A percentile compares a stretch with the other conserved stretches of the same genome.
These are phyloP conservation scores for Cercophora newfieldiana DNA, from an alignment of 495 filamentous ascomycete genomes.

Conservation along the genomic window DNA sequence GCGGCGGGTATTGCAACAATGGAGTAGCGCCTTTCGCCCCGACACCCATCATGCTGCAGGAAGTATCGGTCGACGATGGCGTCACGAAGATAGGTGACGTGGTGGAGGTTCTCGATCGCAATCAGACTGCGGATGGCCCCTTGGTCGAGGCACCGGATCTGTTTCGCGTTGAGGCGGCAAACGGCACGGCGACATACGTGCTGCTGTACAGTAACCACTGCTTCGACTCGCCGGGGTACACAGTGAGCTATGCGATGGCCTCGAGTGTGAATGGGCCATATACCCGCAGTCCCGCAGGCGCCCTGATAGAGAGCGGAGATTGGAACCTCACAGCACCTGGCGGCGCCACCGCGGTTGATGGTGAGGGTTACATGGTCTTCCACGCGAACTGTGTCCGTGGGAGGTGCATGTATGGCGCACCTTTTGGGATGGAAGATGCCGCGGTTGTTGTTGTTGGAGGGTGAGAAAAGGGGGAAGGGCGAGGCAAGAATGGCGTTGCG, in stretches of 20 bases:
- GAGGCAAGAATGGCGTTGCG: background rate
- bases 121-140: slow-evolving; percentile 52
- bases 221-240: slow-evolving; percentile 8
- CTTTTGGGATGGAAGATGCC: slow-evolving; percentile 12
- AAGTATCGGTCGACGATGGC: slow-evolving; percentile 50
- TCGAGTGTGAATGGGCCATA: slow-evolving; percentile 50
- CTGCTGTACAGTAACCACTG: slow-evolving; percentile 12
- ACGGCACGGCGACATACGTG: background rate
- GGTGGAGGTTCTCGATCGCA: slow-evolving; percentile 57
- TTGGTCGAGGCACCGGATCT: slow-evolving; percentile 64
- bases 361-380: slow-evolving; percentile 51
- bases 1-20: slow-evolving; percentile 60
- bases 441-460: slow-evolving; percentile 4
- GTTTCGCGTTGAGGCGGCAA: slow-evolving; percentile 27
- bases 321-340: slow-evolving; percentile 51
- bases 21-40: slow-evolving; percentile 28
- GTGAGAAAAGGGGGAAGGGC: background rate
- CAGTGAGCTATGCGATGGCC: slow-evolving; percentile 30
- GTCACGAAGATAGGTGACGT: slow-evolving; percentile 54
- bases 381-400: slow-evolving; percentile 51
- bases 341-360: slow-evolving; percentile 49
- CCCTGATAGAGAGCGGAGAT: slow-evolving; percentile 45
- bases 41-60: slow-evolving; percentile 63
- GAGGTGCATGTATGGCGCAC: slow-evolving; percentile 37
- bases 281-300: slow-evolving; percentile 33